These are phyloP conservation scores for Tilletiopsis washingtonensis DNA, from an alignment of 1,284 basidiomycete genomes.

Conservation along the genomic window DNA sequence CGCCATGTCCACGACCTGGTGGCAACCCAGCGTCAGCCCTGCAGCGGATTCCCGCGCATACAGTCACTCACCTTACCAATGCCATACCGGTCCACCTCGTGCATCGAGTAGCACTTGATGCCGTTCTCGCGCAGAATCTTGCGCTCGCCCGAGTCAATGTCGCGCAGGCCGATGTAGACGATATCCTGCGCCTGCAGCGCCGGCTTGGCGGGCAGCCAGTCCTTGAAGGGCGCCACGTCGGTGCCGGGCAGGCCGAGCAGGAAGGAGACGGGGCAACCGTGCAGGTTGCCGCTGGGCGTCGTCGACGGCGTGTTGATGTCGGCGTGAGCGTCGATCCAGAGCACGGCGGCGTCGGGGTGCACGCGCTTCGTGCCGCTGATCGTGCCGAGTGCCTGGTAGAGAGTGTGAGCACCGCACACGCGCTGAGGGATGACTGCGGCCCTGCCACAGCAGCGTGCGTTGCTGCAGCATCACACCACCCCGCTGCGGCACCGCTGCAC, in stretches of 20 bases:
- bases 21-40: neutral
- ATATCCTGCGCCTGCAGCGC: slow-evolving; percentile 60
- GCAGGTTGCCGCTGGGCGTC: slow-evolving; percentile 82
- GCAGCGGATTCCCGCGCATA: neutral
- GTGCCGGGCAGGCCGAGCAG: slow-evolving; percentile 53
- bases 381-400: slow-evolving; percentile 47
- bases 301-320: slow-evolving; percentile 89
- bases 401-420: neutral
- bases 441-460: too few species aligned
- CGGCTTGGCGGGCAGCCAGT: slow-evolving; percentile 38
- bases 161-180: slow-evolving; percentile 92
- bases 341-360: slow-evolving; percentile 63
- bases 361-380: slow-evolving; percentile 49
- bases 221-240: slow-evolving; percentile 40
- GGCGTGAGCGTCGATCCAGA: slow-evolving; percentile 68
- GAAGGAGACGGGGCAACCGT: slow-evolving; percentile 97
- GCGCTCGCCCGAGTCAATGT: slow-evolving; percentile 85
- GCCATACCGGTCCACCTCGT: slow-evolving; percentile 93
- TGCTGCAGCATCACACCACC: neutral
- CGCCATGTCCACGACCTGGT: slow-evolving; percentile 81
- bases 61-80: slow-evolving; percentile 55
- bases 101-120: slow-evolving; percentile 95
- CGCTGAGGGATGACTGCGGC: too few species aligned
- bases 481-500: neutral
- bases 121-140: slow-evolving; percentile 71